Conservation (phyloP, 495 filamentous ascomycete species). For the Eremomyces bilateralis region DNA sequence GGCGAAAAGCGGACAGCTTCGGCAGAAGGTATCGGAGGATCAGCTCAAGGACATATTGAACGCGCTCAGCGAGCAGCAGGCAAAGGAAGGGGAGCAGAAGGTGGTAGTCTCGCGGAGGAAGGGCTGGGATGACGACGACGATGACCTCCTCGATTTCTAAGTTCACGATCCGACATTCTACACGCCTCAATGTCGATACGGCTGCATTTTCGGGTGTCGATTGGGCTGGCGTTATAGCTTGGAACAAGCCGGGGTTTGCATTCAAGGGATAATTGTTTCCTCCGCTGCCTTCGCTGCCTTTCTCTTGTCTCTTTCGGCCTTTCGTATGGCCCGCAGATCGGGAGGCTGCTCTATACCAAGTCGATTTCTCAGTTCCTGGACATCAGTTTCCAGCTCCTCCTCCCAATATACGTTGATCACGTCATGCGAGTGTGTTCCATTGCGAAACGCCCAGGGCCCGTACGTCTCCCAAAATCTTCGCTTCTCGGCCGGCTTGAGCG, state of each 20-base stretch:
- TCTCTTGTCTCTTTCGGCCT: slow-evolving; percentile 41
- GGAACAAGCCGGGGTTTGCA: too few species aligned
- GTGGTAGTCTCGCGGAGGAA: slow-evolving; percentile 70
- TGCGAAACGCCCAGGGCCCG: slow-evolving; percentile 75
- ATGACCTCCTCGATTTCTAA: slow-evolving; percentile 48
- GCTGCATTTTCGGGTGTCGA: too few species aligned
- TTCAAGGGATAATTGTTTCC: too few species aligned
- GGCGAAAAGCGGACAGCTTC: slow-evolving; percentile 66
- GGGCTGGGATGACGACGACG: slow-evolving; percentile 72
- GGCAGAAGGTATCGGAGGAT: slow-evolving; percentile 70
- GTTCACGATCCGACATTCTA: too few species aligned
- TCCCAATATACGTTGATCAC: slow-evolving; percentile 98
- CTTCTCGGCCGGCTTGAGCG: slow-evolving; percentile 57
- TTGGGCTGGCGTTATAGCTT: too few species aligned
- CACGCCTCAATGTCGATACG: too few species aligned
- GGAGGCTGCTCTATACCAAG: slow-evolving; percentile 74
- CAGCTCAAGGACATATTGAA: slow-evolving; percentile 81
- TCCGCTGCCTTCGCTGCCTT: slow-evolving; percentile 24
- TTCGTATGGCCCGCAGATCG: slow-evolving; percentile 65
- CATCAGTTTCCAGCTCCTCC: slow-evolving; percentile 73
- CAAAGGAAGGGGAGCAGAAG: slow-evolving; percentile 41
- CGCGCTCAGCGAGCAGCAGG: slow-evolving; percentile 48
- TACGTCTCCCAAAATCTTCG: slow-evolving; percentile 51
- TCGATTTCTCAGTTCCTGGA: slow-evolving; percentile 47
- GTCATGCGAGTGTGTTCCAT: slow-evolving; percentile 55